Conservation (phyloP, 2,329 filamentous ascomycete species). For the Paracorniculantispora psalliotae region DNA sequence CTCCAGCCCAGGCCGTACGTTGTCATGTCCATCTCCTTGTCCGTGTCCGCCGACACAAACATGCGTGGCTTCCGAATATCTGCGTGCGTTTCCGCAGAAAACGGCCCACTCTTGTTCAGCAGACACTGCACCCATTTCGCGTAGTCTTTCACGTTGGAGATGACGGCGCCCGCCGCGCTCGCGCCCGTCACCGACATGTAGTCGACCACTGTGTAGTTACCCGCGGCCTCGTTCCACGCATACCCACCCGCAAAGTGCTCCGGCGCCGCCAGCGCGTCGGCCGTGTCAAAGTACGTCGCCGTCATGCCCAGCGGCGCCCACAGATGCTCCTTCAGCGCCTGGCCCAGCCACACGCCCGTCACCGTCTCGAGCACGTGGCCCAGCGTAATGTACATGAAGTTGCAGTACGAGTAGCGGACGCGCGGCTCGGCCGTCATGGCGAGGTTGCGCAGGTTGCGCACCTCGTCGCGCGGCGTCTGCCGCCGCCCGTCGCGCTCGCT, state of each 20-base stretch:
- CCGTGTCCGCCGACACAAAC: slow-evolving; percentile 24
- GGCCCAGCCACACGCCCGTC: slow-evolving; percentile 27
- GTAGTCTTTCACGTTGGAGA: slow-evolving; percentile 34
- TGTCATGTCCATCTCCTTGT: slow-evolving; percentile 17
- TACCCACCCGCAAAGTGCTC: slow-evolving; percentile 34
- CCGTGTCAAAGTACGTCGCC: slow-evolving; percentile 31
- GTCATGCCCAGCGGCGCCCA: slow-evolving; percentile 39
- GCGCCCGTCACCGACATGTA: slow-evolving; percentile 23
- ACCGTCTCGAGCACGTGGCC: slow-evolving; percentile 36
- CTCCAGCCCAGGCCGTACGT: slow-evolving; percentile 29
- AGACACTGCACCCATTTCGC: slow-evolving; percentile 26
- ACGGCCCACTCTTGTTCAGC: slow-evolving; percentile 20
- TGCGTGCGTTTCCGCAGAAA: slow-evolving; percentile 19
- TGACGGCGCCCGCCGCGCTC: slow-evolving; percentile 36
- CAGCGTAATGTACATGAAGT: slow-evolving; percentile 40
- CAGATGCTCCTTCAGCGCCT: slow-evolving; percentile 32
- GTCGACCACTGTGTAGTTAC: slow-evolving; percentile 21
- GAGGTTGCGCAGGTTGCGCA: slow-evolving; percentile 36
- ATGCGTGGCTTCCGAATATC: slow-evolving; percentile 26
- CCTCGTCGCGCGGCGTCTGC: slow-evolving; percentile 23
- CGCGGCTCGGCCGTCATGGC: slow-evolving; percentile 37
- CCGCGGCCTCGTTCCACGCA: slow-evolving; percentile 25
- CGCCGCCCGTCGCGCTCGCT: slow-evolving; percentile 20
- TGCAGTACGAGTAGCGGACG: slow-evolving; percentile 39
- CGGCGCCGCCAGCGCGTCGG: slow-evolving; percentile 16